Base-by-base conservation (phyloP, 2,329 filamentous ascomycete genomes). In the Claviceps sp. region DNA sequence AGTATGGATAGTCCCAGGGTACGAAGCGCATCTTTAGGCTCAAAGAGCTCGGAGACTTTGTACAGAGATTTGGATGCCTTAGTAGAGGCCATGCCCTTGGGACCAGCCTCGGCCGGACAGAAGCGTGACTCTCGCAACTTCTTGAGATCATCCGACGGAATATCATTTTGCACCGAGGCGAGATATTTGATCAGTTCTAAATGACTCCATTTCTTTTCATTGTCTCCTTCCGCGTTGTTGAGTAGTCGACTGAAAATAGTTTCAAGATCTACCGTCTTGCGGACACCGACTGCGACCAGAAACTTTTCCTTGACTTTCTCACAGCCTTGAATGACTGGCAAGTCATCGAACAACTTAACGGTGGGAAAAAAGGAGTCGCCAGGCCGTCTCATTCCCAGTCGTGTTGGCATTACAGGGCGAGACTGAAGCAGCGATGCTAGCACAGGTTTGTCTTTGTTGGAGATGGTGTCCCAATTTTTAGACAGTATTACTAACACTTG, bases 161-260 rank as follows among this genome's bases (percentile, higher is more conserved):
- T 96, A 59, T 98, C 93, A 50, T 87, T 80, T 54, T 81, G 82
- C 30, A 98, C 93, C 8, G 90, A 95, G 11, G 91, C 81, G 44
- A 98, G 78, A 60, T 98, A 98, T 60, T 89, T 91, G 67, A 98
- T 89, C 26, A 98, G 74, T 64, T 98, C 91, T 55, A 95, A 82
- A 63, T 97, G 91, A 53, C 89, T 96, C 87, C 88, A 95, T 65
- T 83, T 82, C 54, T 76, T 77, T 26, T 77, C 76, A n/a, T 73
- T 72, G 9, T 65, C 66, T 14, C 75, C 70, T 0, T 72, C 62
- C 0, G 81, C 73, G 16, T 77, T 75, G 49, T 78, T 82, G 58
- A 96, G 77, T 44, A 98, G 76, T 45, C 91, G 79, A 24, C 87
- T 85, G 61, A 98, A 97, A 34, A 98, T 94, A 34, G 94, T 91